Evolutionary conservation across 140 eudicot species (phyloP).

Genomic region (Senecio squalidus): DNA sequence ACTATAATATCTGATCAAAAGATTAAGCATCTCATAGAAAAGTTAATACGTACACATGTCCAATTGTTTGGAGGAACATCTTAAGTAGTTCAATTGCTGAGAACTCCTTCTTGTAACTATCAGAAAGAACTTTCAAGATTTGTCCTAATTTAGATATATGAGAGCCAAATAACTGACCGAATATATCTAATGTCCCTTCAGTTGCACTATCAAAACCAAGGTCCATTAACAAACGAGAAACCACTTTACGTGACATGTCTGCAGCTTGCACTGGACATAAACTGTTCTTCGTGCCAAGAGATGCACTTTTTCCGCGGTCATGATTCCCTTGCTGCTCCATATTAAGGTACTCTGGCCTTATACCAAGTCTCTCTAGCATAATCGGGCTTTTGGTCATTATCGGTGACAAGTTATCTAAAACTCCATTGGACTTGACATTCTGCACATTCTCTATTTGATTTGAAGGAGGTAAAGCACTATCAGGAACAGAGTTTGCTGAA

Average conservation of each 20-base stretch:
- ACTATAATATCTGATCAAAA: too few relatives aligned
- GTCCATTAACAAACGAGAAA: constrained; percentile 57
- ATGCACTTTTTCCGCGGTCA: constrained; percentile 49
- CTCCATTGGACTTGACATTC: constrained; percentile 65
- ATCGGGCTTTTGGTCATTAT: constrained; percentile 75
- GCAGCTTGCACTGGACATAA: constrained; percentile 70
- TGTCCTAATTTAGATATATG: constrained; percentile 78
- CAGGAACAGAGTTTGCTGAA: constrained; percentile 85
- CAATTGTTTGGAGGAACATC: constrained; percentile 80
- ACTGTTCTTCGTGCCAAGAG: constrained; percentile 38
- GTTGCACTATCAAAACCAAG: constrained; percentile 75
- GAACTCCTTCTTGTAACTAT: constrained; percentile 76
- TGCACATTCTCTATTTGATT: constrained; percentile 32
- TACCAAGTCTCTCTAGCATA: constrained; percentile 95
- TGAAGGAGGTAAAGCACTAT: constrained; percentile 57
- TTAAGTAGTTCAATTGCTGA: constrained; percentile 74
- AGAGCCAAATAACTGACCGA: constrained; percentile 65
- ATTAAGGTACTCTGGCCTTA: constrained; percentile 82
- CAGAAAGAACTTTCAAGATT: constrained; percentile 67
- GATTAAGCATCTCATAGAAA: background rate
- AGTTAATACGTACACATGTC: constrained; percentile 58
- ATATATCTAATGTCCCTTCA: constrained; percentile 63
- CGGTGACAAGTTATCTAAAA: constrained; percentile 80
- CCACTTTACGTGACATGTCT: constrained; percentile 62
- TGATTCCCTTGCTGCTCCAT: constrained; percentile 72